Percentiles rank a stretch among this genome's conserved stretches.
These are phyloP conservation scores for Ogataea thermomethanolica DNA, from an alignment of 805 yeast species.

Conservation along the genomic window DNA sequence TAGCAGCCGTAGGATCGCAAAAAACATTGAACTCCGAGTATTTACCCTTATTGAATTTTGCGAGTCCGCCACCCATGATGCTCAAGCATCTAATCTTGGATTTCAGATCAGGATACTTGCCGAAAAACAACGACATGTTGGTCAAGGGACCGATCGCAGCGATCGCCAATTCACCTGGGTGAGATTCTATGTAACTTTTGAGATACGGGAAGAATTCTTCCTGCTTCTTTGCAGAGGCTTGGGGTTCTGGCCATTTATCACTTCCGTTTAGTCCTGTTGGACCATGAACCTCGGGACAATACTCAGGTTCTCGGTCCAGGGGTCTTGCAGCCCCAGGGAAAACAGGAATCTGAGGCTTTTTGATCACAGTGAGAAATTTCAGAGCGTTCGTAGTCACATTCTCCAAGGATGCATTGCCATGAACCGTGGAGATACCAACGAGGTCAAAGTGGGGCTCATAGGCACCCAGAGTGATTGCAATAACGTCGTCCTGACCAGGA, in stretches of 20 bases:
- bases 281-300: constrained; percentile 71
- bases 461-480: constrained; percentile 64
- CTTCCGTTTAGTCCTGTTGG: constrained; percentile 77
- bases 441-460: constrained; percentile 56
- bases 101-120: constrained; percentile 51
- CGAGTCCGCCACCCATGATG: constrained; percentile 74
- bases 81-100: constrained; percentile 49
- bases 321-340: constrained; percentile 65
- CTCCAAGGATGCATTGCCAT: constrained; percentile 64
- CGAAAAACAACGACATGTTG: constrained; percentile 57
- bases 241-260: constrained; percentile 50
- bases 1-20: constrained; percentile 76
- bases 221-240: constrained; percentile 17
- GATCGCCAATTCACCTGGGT: constrained; percentile 50
- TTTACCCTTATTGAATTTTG: constrained; percentile 25
- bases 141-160: constrained; percentile 81
- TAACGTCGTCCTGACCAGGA: constrained; percentile 87
- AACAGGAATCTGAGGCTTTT: constrained; percentile 53
- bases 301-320: constrained; percentile 43
- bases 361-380: constrained; percentile 60
- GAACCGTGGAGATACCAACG: constrained; percentile 70
- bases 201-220: constrained; percentile 26
- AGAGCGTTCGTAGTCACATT: constrained; percentile 69
- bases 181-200: constrained; percentile 21
- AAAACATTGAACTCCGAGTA: constrained; percentile 73